Conservation (phyloP, 257 asterid genomes). For the Buddleja alternifolia region DNA sequence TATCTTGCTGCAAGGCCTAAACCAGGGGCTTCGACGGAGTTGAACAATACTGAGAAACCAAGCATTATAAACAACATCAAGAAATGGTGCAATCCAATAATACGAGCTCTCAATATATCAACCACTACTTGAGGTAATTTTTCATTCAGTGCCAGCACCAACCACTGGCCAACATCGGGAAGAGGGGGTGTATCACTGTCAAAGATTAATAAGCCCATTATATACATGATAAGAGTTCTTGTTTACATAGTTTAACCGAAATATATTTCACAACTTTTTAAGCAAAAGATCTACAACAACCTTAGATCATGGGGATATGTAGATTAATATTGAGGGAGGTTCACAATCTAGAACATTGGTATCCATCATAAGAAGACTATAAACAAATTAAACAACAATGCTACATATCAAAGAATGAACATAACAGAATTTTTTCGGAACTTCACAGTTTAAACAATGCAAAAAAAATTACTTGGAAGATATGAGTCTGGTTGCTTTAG, state of each 20-base stretch:
- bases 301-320: slow-evolving; percentile 1
- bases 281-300: background rate
- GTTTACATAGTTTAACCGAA: background rate
- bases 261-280: slow-evolving; percentile 3
- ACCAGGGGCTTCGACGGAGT: slow-evolving; percentile 94
- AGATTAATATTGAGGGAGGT: background rate
- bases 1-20: slow-evolving; percentile 92
- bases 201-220: slow-evolving; percentile 38
- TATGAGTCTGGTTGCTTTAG: background rate
- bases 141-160: slow-evolving; percentile 82
- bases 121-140: slow-evolving; percentile 68
- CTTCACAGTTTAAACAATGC: slow-evolving; percentile 5
- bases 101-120: slow-evolving; percentile 76
- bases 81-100: slow-evolving; percentile 92
- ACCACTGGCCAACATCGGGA: slow-evolving; percentile 98
- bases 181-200: slow-evolving; percentile 81
- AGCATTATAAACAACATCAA: slow-evolving; percentile 96
- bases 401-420: slow-evolving; percentile 1
- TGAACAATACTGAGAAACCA: slow-evolving; percentile 82
- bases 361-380: slow-evolving; percentile 6
- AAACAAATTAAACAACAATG: slow-evolving; percentile 21
- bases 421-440: background rate
- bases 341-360: background rate
- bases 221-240: slow-evolving; percentile 4
- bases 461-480: background rate